Base-by-base conservation (phyloP, 2,329 filamentous ascomycete genomes). In the Chaetomiaceae sp. region DNA sequence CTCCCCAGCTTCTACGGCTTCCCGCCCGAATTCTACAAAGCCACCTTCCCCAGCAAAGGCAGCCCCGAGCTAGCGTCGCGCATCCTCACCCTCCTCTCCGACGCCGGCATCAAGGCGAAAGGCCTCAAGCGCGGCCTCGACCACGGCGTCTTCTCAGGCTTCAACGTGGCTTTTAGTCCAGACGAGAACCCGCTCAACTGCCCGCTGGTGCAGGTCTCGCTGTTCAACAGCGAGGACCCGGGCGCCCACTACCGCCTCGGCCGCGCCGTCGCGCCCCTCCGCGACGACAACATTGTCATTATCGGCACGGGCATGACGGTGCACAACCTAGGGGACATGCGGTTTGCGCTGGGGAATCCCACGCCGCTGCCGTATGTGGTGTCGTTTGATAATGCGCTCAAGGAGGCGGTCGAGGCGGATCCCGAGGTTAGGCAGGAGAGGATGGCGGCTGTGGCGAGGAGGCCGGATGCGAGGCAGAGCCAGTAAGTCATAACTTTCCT, bases 271-370 rank as follows among this genome's bases (percentile, higher is more conserved):
- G 71, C 81, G 8, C 69, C 75, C n/a, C 75, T 91, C 1, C 79
- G 88, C 15, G 82, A 87, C 15, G 79, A 88, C 50, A 81, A 81
- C 17, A 76, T 89, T 47, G 74, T 86, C 45, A 83, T 91, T 55
- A 80, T 91, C 42, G 81, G 80, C 22, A 85, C 85, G 0, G 87
- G 87, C 11, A 89, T 90, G 85, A 84, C 85, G 0, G 87, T 88
- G 20, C 85, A 88, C 62, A 88, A 88, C 60, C 71, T 88, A 33
- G 74, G 80, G 1, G 81, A 87, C 58, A 47, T 81, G 61, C 70
- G 70, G 17, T 72, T 73, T 61, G 67, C 71, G 14, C 72, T 73
- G 59, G 74, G 72, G 7, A 68, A 74, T 42, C 68, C 72, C 11
- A 62, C 61, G 9, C 77, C 80, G 0, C 57, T 83, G 61, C 78